Conservation (phyloP, 495 filamentous ascomycete species). For the Immersiella caudata region DNA sequence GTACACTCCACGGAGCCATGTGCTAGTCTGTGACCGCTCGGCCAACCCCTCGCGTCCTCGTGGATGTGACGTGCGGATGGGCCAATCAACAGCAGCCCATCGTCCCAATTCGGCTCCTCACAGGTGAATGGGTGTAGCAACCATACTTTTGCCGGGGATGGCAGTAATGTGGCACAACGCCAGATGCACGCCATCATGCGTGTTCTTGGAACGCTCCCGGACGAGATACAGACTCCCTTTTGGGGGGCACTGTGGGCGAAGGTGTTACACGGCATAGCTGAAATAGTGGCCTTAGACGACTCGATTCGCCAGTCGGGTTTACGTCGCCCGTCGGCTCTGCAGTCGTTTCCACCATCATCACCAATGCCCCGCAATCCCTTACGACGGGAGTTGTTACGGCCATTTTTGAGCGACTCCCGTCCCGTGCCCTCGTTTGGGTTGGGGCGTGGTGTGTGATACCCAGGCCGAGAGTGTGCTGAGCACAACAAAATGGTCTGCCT, state of each 20-base stretch:
- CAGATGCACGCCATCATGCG: constrained; percentile 35
- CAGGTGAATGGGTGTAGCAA: constrained; percentile 11
- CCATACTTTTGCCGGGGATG: constrained; percentile 8
- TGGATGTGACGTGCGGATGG: constrained; percentile 6
- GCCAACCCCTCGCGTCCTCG: neutral
- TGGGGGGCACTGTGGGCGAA: constrained; percentile 6
- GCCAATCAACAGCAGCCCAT: constrained; percentile 28
- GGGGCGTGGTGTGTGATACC: neutral
- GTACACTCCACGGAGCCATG: neutral
- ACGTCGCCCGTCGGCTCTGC: neutral
- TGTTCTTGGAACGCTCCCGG: constrained; percentile 19
- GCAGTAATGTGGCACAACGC: constrained; percentile 26
- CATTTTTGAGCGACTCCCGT: neutral
- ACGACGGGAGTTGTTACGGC: neutral
- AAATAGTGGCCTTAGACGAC: neutral
- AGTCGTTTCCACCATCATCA: neutral
- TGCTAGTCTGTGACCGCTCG: neutral
- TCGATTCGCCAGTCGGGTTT: constrained; percentile 13
- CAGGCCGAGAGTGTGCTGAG: neutral
- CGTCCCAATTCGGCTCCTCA: constrained; percentile 29
- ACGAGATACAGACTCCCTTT: constrained; percentile 3
- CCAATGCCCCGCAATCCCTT: constrained; percentile 4
- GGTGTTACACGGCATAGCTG: constrained; percentile 16
- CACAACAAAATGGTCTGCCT: neutral
- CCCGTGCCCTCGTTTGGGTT: no score